A percentile compares a stretch with the other conserved stretches of the same genome.
Evolutionary conservation across 202 grass and related monocot species (phyloP).

Genomic region (Bolboschoenoplectus hybrid): DNA sequence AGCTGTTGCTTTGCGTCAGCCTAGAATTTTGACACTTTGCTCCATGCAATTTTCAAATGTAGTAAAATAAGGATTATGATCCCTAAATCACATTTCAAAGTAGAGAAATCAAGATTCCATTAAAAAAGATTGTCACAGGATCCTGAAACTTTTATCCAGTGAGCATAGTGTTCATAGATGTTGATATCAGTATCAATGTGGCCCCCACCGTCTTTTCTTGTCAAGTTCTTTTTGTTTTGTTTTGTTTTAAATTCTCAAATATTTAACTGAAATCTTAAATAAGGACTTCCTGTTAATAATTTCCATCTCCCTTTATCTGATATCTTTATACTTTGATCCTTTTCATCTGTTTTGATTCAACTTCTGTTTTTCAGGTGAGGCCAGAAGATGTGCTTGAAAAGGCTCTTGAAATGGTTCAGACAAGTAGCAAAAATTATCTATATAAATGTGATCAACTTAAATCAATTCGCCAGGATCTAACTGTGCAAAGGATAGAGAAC

Average conservation of each 20-base stretch:
- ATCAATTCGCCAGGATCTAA: constrained; percentile 98
- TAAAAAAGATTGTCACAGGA: not conserved
- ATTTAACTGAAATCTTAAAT: constrained; percentile 29
- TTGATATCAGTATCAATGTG: constrained; percentile 16
- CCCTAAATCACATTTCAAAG: not conserved
- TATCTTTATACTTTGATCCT: constrained; percentile 17
- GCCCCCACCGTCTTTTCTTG: not conserved
- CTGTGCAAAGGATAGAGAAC: constrained; percentile 94
- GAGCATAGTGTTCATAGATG: not conserved
- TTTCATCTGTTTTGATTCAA: constrained; percentile 39
- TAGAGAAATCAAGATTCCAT: not conserved
- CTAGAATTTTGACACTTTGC: not conserved
- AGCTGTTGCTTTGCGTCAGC: not conserved
- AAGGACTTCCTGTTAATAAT: constrained; percentile 27
- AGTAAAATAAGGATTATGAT: not conserved
- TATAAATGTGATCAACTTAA: constrained; percentile 97
- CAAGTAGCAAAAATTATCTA: constrained; percentile 82
- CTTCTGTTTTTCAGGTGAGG: constrained; percentile 61
- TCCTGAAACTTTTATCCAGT: not conserved
- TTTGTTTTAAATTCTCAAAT: not conserved
- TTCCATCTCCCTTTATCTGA: constrained; percentile 7
- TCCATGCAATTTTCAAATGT: not conserved
- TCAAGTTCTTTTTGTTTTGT: not conserved
- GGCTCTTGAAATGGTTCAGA: constrained; percentile 79
- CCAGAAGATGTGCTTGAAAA: constrained; percentile 94